Conservation (phyloP, 305 asterid species). For the Solanum hybrid region DNA sequence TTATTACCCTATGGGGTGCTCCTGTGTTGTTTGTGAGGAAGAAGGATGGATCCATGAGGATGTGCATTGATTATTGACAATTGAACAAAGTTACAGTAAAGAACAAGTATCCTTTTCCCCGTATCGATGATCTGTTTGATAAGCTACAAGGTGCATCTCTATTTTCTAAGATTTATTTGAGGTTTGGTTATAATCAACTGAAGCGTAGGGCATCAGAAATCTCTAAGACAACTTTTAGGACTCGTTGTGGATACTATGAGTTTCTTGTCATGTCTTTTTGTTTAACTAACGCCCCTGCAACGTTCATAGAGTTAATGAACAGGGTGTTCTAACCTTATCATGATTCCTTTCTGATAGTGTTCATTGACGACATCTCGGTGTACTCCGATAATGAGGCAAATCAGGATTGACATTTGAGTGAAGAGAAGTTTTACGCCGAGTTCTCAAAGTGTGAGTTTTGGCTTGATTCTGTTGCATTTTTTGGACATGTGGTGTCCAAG, state of each 20-base stretch:
- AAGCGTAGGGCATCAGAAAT: neutral
- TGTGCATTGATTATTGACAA: neutral
- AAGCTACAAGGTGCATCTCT: neutral
- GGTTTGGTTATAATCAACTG: neutral
- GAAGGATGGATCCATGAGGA: neutral
- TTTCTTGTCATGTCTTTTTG: neutral
- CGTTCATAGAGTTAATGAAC: neutral
- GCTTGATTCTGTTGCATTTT: no score
- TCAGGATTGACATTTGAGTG: no score
- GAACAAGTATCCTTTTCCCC: neutral
- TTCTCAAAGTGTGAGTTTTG: no score
- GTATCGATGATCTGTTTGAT: neutral
- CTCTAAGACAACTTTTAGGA: neutral
- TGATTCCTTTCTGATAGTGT: neutral
- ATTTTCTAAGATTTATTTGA: neutral
- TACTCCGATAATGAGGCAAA: neutral
- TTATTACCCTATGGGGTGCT: neutral
- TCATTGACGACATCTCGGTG: neutral
- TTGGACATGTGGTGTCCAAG: no score
- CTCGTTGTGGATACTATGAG: neutral
- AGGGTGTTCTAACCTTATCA: neutral
- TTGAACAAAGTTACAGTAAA: no score
- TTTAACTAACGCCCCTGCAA: neutral
- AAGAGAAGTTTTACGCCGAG: no score
- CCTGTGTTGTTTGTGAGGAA: neutral